A percentile compares a stretch with the other conserved stretches of the same genome.
Evolutionary conservation across 495 filamentous ascomycete species (phyloP).

Genomic region (Letharia columbiana): DNA sequence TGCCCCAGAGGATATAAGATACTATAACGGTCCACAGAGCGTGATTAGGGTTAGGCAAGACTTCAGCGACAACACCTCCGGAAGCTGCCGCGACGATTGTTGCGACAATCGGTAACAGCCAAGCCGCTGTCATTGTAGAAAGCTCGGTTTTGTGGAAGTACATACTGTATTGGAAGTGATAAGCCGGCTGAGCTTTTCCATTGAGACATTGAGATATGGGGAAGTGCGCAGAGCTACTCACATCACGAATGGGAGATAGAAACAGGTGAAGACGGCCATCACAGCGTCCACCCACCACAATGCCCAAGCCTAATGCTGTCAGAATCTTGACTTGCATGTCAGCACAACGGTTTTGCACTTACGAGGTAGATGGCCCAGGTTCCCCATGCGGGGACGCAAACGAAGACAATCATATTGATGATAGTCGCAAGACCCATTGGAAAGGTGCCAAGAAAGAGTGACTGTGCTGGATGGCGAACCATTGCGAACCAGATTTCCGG

Average conservation of each 20-base stretch:
- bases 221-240: conserved; percentile 24
- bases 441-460: conserved; percentile 52
- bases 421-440: conserved; percentile 59
- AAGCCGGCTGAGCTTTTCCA: no score
- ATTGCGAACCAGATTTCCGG: conserved; percentile 48
- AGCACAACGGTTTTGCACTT: background rate
- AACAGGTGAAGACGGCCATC: conserved; percentile 40
- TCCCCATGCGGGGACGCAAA: conserved; percentile 49
- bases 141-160: conserved; percentile 30
- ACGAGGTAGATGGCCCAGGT: conserved; percentile 29
- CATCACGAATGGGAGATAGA: conserved; percentile 50
- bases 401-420: conserved; percentile 47
- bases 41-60: conserved; percentile 43
- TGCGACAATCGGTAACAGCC: conserved; percentile 53
- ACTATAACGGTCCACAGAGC: conserved; percentile 48
- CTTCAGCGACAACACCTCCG: conserved; percentile 46
- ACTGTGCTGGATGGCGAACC: conserved; percentile 50
- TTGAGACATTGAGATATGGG: no score
- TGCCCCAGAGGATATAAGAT: conserved; percentile 53
- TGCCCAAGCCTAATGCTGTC: conserved; percentile 35
- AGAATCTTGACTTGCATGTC: background rate
- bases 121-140: conserved; percentile 48
- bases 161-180: conserved; percentile 27
- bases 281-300: conserved; percentile 54
- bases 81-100: conserved; percentile 51